Evolutionary conservation across 2,329 filamentous ascomycete genomes (phyloP), one percentile per base, ranked within the genome.

Genomic region (Fusarium caatingaense): DNA sequence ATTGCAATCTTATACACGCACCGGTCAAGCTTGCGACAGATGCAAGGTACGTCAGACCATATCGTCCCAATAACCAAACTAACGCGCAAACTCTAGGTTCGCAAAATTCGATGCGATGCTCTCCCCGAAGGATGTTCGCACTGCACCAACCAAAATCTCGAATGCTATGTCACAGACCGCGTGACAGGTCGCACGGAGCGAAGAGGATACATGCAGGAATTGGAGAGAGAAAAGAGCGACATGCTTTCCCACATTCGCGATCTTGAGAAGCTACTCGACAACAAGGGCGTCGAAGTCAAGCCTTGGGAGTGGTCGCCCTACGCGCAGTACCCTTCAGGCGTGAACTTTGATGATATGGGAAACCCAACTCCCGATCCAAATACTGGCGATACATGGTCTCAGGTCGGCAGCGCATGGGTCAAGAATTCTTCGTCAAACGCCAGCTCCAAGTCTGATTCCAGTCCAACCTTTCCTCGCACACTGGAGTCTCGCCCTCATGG

Each of bases 51-150:
- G 85, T 56, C 21, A 53, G 40, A 25, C 37, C 46, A 30, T 9
- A 27, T 20, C 42, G 21, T 54, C 18, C 8, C 11, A 53, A 42
- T 23, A 20, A 27, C 67, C 10, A n/a, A 53, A 60, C 66, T 50
- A 63, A 56, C 55, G 46, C 56, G 60, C 50, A 25, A 61, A 58
- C 34, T 48, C 41, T 75, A 93, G 91, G 85, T 93, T 61, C 89
- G 93, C 72, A 97, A 97, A 81, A 97, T 97, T 74, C 89, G 92
- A 77, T 97, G 93, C 84, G 93, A 97, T 82, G 91, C 90, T 56
- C 85, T 92, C 42, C 89, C 91, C 32, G 91, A 92, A 71, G 93
- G 93, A 68, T 97, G 93, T 81, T 93, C 92, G 66, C 91, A 93
- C 74, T 97, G 93, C 82, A 83, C 88, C 73, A 89, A 91, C 79